Percentiles rank a stretch among this genome's conserved stretches.
Evolutionary conservation across 2,329 filamentous ascomycete species (phyloP).

Genomic region (Didymosphaeria variabile): DNA sequence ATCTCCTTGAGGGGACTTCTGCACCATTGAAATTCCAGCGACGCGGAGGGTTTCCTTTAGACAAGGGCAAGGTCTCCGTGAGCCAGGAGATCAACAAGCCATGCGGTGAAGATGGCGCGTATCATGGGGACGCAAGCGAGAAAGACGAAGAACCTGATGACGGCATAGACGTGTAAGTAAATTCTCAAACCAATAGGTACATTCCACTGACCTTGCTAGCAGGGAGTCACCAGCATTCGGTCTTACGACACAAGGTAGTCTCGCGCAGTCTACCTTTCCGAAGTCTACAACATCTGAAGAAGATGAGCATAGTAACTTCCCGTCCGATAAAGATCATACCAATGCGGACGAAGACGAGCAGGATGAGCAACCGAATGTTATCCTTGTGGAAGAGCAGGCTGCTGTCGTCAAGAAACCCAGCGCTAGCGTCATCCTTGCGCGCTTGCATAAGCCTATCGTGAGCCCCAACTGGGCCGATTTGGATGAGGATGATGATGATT

Average conservation of each 20-base stretch:
- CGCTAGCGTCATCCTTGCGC: no score
- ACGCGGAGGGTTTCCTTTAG: background rate
- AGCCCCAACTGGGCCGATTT: background rate
- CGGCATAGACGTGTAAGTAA: background rate
- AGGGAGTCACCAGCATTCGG: background rate
- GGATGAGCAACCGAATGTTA: background rate
- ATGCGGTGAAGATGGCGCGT: background rate
- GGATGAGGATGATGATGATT: background rate
- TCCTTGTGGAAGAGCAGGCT: background rate
- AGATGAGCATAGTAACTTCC: background rate
- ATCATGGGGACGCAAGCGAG: background rate
- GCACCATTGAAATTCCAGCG: background rate
- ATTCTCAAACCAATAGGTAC: background rate
- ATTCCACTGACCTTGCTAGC: background rate
- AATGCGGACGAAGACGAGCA: background rate
- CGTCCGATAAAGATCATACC: background rate
- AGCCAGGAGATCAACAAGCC: background rate
- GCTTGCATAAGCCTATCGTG: no score
- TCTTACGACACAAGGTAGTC: background rate
- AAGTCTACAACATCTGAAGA: background rate
- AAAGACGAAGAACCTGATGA: background rate
- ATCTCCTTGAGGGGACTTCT: background rate
- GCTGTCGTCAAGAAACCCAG: background rate
- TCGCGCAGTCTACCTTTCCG: background rate
- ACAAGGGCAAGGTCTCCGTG: background rate